Base-by-base conservation (phyloP, 1,284 basidiomycete genomes). In the Sporisorium graminicola region DNA sequence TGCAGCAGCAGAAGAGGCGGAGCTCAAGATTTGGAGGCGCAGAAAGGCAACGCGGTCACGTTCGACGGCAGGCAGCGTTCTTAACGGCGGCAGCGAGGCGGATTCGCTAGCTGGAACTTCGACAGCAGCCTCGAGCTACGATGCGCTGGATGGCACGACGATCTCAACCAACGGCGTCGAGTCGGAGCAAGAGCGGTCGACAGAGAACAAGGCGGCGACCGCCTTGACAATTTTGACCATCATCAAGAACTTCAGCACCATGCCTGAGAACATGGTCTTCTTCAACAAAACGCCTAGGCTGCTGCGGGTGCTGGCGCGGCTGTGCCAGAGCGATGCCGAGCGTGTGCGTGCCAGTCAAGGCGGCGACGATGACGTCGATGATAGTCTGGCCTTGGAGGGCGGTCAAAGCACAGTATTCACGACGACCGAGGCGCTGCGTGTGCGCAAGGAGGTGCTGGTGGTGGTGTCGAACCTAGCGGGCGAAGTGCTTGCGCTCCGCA, bases 241-340 rank as follows among this genome's bases (percentile, higher is more conserved):
- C 77, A 87, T 98, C 56, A 92, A 94, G 54, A 98, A 97, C 86
- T 89, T 97, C 72, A 91, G 93, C 8, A 87, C 90, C 59, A 88
- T 92, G 70, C 87, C 88, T 5, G 92, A 95, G 65, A 98, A 97
- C 81, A 87, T 89, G 63, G 87, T 87, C 31, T 91, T 90, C 81
- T 88, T 97, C 84, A 90, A 91, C 4, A 88, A 87, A 26, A 90
- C 92, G 65, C 88, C 89, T 6, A 88, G 91, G 51, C 85, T 93
- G 16, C 86, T 95, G 46, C 89, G 90, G 72, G 83, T 92, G 50
- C 82, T 95, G 42, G 74, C 67, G 35, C 27, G 52, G 60, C 47
- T 73, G 12, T 65, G 73, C 20, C 67, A 53, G 43, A 66, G 49
- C 86, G 86, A 51, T 88, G 86, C 66, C 87, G 50, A 77, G 69